phyloP scores from a whole-genome alignment of 441 rosid genomes.

The Rhodomyrtus psidioides region DNA sequence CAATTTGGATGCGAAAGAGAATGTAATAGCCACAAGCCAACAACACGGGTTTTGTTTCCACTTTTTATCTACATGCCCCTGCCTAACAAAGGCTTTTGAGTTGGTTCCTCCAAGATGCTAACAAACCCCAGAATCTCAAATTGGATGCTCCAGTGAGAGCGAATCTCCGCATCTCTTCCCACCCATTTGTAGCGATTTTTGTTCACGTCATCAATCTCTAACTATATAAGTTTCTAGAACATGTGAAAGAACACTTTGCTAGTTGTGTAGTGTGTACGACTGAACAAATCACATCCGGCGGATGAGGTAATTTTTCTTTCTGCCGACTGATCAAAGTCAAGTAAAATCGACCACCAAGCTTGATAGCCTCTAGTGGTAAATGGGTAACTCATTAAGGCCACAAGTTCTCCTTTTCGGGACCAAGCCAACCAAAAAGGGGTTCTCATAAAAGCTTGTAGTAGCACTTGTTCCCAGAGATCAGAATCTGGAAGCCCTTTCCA shows the following conservation, averaged over 20 bases:
- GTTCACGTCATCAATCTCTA: background rate
- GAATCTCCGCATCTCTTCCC: background rate
- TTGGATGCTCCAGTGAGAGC: background rate
- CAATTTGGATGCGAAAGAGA: background rate
- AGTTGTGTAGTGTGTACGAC: too few species aligned
- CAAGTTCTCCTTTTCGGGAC: background rate
- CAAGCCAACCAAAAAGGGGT: background rate
- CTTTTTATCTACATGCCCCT: background rate
- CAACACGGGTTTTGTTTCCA: background rate
- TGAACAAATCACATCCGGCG: background rate
- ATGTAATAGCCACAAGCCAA: background rate
- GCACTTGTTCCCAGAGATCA: conserved; percentile 25
- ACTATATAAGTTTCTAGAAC: background rate
- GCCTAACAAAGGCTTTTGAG: background rate
- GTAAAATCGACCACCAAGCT: background rate
- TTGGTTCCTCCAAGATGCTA: background rate
- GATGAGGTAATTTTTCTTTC: background rate
- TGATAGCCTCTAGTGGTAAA: background rate
- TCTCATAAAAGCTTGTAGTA: conserved; percentile 39
- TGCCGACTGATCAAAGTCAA: background rate
- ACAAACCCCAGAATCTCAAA: background rate
- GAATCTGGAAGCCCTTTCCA: conserved; percentile 34
- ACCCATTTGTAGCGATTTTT: background rate
- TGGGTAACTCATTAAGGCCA: background rate
- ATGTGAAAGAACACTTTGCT: too few species aligned